A percentile compares a stretch with the other conserved stretches of the same genome.
These are phyloP conservation scores for Colletotrichum sp. DNA, from an alignment of 2,329 filamentous ascomycete species.

Conservation along the genomic window DNA sequence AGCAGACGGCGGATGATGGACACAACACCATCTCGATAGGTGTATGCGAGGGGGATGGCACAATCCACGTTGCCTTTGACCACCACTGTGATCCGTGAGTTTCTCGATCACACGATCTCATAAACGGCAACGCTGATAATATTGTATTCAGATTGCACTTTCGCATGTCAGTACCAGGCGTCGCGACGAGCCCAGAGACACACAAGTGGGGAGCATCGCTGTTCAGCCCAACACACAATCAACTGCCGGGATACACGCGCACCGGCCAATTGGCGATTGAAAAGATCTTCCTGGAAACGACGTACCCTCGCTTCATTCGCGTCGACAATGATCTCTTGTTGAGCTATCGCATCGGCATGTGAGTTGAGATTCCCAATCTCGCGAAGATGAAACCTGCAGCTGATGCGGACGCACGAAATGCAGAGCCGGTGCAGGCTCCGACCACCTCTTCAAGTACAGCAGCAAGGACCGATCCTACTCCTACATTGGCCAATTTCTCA, in stretches of 20 bases:
- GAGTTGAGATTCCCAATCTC: background rate
- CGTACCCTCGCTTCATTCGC: constrained; percentile 6
- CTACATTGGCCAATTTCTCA: constrained; percentile 17
- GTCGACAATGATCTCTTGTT: constrained; percentile 6
- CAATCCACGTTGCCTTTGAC: constrained; percentile 13
- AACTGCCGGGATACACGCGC: constrained; percentile 9
- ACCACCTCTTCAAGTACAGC: constrained; percentile 13
- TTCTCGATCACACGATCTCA: background rate
- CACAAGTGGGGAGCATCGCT: constrained; percentile 2
- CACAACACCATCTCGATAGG: constrained; percentile 20
- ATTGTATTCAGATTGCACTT: background rate
- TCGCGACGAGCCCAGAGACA: background rate
- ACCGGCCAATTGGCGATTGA: constrained; percentile 10
- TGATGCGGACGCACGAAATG: background rate
- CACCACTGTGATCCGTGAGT: constrained; percentile 20
- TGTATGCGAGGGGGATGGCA: constrained; percentile 2
- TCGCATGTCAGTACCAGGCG: constrained; percentile 10
- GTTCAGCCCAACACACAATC: constrained; percentile 16
- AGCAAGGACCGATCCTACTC: background rate
- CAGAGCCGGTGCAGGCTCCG: constrained; percentile 15
- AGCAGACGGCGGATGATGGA: constrained; percentile 19
- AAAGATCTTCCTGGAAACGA: constrained; percentile 16
- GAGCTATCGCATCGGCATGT: constrained; percentile 19
- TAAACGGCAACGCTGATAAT: too few species aligned
- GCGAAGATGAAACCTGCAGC: background rate